These are phyloP conservation scores for Alternaria conjuncta DNA, from an alignment of 2,329 filamentous ascomycete genomes.

Conservation along the genomic window DNA sequence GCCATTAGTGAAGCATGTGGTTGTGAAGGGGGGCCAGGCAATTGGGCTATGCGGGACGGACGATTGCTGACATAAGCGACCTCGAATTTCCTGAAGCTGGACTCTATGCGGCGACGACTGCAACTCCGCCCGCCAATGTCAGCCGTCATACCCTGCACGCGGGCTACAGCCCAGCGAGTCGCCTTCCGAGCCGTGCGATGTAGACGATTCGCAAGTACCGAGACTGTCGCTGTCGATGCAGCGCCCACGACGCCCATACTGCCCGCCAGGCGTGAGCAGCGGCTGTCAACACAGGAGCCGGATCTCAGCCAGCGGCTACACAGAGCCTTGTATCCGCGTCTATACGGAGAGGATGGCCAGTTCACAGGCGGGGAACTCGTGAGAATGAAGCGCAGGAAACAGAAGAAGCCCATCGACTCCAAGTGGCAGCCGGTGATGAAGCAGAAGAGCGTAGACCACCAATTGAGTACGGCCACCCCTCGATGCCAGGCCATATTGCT, in stretches of 20 bases:
- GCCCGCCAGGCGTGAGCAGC: constrained; percentile 9
- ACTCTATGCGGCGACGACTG: constrained; percentile 6
- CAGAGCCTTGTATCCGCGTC: constrained; percentile 23
- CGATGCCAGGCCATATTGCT: background rate
- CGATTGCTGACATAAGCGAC: constrained; percentile 32
- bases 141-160: constrained; percentile 61
- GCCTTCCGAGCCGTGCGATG: constrained; percentile 22
- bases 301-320: constrained; percentile 29
- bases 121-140: constrained; percentile 57
- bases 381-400: constrained; percentile 1
- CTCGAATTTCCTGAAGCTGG: constrained; percentile 30
- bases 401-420: constrained; percentile 12
- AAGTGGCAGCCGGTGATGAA: constrained; percentile 22
- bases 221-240: constrained; percentile 17
- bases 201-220: constrained; percentile 29
- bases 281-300: constrained; percentile 7
- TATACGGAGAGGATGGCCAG: constrained; percentile 3
- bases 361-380: background rate
- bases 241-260: constrained; percentile 3
- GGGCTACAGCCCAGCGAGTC: constrained; percentile 57
- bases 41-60: background rate
- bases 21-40: background rate
- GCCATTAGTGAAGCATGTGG: background rate
- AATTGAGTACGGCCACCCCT: constrained; percentile 14
- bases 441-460: constrained; percentile 15